phyloP scores from a whole-genome alignment of 2,329 filamentous ascomycete species.

The Stagonosporopsis tanaceti region DNA sequence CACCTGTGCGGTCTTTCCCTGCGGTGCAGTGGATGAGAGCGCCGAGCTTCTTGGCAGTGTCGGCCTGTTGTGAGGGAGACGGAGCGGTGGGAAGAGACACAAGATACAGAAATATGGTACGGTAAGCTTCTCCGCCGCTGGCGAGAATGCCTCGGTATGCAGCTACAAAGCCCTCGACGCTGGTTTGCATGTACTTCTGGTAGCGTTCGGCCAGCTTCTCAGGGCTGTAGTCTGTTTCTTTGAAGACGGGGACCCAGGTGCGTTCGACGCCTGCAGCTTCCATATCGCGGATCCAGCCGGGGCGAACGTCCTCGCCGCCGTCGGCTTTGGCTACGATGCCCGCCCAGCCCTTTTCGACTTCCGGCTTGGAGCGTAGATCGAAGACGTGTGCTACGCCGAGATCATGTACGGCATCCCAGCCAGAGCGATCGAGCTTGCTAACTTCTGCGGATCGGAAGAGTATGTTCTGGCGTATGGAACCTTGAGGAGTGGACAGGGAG shows the following conservation, averaged over 20 bases:
- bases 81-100: conserved; percentile 36
- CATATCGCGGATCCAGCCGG: conserved; percentile 32
- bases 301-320: conserved; percentile 46
- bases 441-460: conserved; percentile 76
- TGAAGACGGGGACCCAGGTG: conserved; percentile 71
- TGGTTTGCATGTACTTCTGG: conserved; percentile 65
- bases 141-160: conserved; percentile 70
- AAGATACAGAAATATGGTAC: conserved; percentile 69
- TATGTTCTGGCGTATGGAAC: conserved; percentile 59
- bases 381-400: conserved; percentile 72
- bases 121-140: conserved; percentile 62
- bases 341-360: conserved; percentile 59
- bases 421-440: conserved; percentile 28
- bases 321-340: conserved; percentile 38
- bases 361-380: conserved; percentile 70
- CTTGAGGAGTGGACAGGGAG: conserved; percentile 38
- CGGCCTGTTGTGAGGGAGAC: not conserved
- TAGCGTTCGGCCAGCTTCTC: conserved; percentile 69
- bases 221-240: conserved; percentile 66
- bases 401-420: conserved; percentile 38
- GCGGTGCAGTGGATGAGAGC: conserved; percentile 77
- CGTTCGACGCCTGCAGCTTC: conserved; percentile 56
- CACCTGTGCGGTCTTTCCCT: conserved; percentile 79
- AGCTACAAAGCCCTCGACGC: conserved; percentile 66
- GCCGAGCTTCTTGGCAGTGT: conserved; percentile 50